Evolutionary conservation across 257 asterid species (phyloP), one percentile per base, ranked within the genome.

Genomic region (Scutellaria barbata): DNA sequence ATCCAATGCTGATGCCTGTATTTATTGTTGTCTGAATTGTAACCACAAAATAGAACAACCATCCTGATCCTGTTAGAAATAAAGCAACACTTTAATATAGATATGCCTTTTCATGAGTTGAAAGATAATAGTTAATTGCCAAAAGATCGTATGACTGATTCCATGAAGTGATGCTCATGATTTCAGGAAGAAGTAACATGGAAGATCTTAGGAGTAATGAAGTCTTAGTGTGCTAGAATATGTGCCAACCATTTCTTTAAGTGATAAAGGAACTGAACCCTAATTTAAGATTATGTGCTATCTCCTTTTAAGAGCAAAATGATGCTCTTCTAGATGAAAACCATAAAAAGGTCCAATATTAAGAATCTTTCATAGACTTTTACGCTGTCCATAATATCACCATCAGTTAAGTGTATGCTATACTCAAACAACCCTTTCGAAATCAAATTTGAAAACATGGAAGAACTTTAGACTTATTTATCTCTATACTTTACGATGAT

Each of bases 41-140:
- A 83, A 92, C 79, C 82, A 95, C 98, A 42, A 92, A 89, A 77
- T 91, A 92, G 85, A 74, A 92, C 96, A 95, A 88, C 98, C 98
- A 87, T 4, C 97, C 99, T 0, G 95, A 85, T 20, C 99, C 99
- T 95, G 74, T 53, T 59, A 20, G 22, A 74, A 55, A 71, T 55
- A 37, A 73, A 73, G 8, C 16, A 20, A 45, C n/a, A 52, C 11
- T 25, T 52, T 12, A 63, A 39, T 51, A 62, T 51, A 18, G 30
- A 46, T 17, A 13, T 39, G 40, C 63, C 20, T 6, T 14, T 35
- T 18, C 52, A 61, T 20, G 8, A 46, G 37, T 51, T 51, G 17
- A 35, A n/a, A 35, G n/a, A 10, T 60, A 66, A 16, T 18, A 57
- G 55, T 13, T 33, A 9, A n/a, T 35, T 47, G 3, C 52, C 69